phyloP scores from a whole-genome alignment of 495 filamentous ascomycete species.

The Penicillium samsonianum region DNA sequence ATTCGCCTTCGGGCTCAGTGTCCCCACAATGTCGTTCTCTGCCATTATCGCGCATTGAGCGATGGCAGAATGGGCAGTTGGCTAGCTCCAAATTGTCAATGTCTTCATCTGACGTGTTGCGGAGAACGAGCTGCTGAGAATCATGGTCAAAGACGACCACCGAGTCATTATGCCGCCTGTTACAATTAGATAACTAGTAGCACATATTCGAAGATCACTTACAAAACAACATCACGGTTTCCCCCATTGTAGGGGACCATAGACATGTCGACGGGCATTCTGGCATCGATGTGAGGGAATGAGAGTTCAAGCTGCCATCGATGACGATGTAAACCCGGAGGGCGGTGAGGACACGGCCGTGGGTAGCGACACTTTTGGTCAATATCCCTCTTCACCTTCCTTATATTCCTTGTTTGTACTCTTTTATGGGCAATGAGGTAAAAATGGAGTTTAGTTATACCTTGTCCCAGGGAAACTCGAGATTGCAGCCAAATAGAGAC shows the following conservation, averaged over 20 bases:
- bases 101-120: constrained; percentile 53
- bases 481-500: neutral
- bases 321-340: constrained; percentile 13
- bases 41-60: constrained; percentile 61
- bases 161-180: constrained; percentile 85
- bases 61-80: constrained; percentile 87
- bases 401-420: neutral
- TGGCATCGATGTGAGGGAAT: constrained; percentile 17
- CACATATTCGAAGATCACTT: constrained; percentile 18
- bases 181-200: constrained; percentile 9
- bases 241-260: constrained; percentile 49
- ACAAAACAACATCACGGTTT: constrained; percentile 55
- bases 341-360: constrained; percentile 7
- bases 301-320: constrained; percentile 5
- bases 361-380: neutral
- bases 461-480: neutral
- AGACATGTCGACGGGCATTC: constrained; percentile 50
- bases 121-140: constrained; percentile 80
- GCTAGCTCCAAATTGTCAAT: constrained; percentile 51
- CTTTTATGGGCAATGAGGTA: neutral
- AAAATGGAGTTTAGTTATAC: neutral
- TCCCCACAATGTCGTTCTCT: constrained; percentile 37
- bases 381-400: neutral
- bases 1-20: constrained; percentile 57
- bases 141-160: constrained; percentile 88